A percentile compares a stretch with the other conserved stretches of the same genome.
Conservation (phyloP, 2,329 filamentous ascomycete genomes). For the Zymoseptoria brevis region DNA sequence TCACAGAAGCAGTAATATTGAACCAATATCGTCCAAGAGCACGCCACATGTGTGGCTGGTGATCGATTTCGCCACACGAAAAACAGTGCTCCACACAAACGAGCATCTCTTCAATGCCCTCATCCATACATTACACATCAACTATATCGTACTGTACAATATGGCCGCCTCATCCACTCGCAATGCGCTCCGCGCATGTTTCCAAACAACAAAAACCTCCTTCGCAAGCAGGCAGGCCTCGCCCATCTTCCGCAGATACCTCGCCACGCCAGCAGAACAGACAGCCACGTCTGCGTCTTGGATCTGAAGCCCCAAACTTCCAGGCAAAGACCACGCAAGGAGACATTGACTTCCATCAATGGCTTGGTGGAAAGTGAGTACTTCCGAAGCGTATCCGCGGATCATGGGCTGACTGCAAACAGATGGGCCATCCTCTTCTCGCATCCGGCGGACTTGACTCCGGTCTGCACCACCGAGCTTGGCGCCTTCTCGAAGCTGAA, state of each 20-base stretch:
- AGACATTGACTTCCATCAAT: slow-evolving; percentile 75
- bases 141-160: background rate
- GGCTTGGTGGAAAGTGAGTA: slow-evolving; percentile 59
- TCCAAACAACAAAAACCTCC: slow-evolving; percentile 10
- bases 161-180: slow-evolving; percentile 17
- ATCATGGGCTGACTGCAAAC: background rate
- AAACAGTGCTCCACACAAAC: background rate
- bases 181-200: slow-evolving; percentile 14
- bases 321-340: slow-evolving; percentile 68
- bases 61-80: background rate
- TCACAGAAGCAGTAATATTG: background rate
- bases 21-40: background rate
- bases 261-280: slow-evolving; percentile 13
- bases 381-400: background rate
- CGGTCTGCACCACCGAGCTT: slow-evolving; percentile 92
- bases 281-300: slow-evolving; percentile 33
- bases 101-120: background rate
- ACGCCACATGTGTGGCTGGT: background rate
- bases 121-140: background rate
- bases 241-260: slow-evolving; percentile 24
- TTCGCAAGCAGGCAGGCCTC: slow-evolving; percentile 21
- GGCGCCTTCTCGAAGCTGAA: slow-evolving; percentile 86
- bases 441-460: slow-evolving; percentile 82
- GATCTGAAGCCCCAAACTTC: slow-evolving; percentile 67
- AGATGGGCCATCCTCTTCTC: slow-evolving; percentile 69